A percentile compares a stretch with the other conserved stretches of the same genome.
Evolutionary conservation across 2,329 filamentous ascomycete species (phyloP).

Genomic region (Xylaria sp.): DNA sequence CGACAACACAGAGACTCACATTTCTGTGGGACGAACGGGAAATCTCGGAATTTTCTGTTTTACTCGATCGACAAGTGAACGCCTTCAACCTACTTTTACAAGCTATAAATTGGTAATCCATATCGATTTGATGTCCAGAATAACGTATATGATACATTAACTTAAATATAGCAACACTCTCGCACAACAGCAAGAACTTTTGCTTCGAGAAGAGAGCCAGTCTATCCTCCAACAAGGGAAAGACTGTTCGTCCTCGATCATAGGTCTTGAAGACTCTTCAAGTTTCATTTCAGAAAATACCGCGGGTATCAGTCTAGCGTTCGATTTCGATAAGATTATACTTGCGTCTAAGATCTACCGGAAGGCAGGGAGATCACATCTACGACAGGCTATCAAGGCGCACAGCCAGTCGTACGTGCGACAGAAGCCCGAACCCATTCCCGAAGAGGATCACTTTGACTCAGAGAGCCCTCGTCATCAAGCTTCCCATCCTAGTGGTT

Average conservation of each 20-base stretch:
- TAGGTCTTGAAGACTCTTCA: constrained; percentile 1
- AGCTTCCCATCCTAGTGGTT: background rate
- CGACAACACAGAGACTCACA: background rate
- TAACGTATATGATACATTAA: background rate
- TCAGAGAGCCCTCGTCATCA: background rate
- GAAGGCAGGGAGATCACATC: constrained; percentile 8
- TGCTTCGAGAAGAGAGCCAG: constrained; percentile 11
- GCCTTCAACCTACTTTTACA: constrained; percentile 29
- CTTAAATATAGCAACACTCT: constrained; percentile 4
- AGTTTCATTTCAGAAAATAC: constrained; percentile 21
- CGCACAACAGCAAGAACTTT: constrained; percentile 12
- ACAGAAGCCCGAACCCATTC: background rate
- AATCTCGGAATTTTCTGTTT: constrained; percentile 14
- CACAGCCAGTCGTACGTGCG: background rate
- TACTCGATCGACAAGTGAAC: constrained; percentile 31
- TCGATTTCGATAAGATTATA: constrained; percentile 20
- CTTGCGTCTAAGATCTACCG: constrained; percentile 17
- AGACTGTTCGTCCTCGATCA: constrained; percentile 19
- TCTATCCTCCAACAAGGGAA: constrained; percentile 10
- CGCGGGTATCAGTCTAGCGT: constrained; percentile 6
- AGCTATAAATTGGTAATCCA: constrained; percentile 31
- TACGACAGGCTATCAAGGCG: constrained; percentile 3
- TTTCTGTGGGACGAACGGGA: constrained; percentile 27
- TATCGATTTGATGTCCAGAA: background rate
- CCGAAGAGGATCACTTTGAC: no score